phyloP scores from a whole-genome alignment of 2,329 filamentous ascomycete species.

The Neofusicoccum laricinum region DNA sequence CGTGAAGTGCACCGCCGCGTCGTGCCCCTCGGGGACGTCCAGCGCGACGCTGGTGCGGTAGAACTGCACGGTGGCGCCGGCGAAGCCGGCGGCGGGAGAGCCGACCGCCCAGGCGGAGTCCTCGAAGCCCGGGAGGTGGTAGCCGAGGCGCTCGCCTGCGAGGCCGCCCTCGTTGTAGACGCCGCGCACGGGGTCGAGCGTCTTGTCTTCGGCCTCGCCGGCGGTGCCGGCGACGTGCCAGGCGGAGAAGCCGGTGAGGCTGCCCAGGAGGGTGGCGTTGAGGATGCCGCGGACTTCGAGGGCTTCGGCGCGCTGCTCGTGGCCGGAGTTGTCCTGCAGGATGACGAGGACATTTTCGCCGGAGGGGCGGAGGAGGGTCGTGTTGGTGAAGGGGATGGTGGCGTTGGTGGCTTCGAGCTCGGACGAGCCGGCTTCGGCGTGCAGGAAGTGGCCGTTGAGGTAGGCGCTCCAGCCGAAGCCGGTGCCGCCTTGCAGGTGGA shows the following conservation, averaged over 20 bases:
- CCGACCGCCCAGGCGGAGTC: conserved; percentile 43
- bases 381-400: conserved; percentile 31
- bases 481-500: conserved; percentile 54
- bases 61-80: conserved; percentile 52
- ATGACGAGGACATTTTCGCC: conserved; percentile 50
- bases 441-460: conserved; percentile 56
- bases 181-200: conserved; percentile 55
- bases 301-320: conserved; percentile 52
- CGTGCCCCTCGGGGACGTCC: conserved; percentile 49
- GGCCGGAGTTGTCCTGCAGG: conserved; percentile 59
- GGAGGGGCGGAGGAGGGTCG: neutral
- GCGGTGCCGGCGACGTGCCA: conserved; percentile 52
- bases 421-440: conserved; percentile 53
- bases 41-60: conserved; percentile 55
- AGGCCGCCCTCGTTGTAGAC: conserved; percentile 58
- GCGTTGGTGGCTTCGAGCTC: conserved; percentile 27
- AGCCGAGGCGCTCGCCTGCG: conserved; percentile 56
- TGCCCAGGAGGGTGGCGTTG: conserved; percentile 51
- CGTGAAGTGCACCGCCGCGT: conserved; percentile 56
- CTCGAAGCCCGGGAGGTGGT: conserved; percentile 57
- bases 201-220: conserved; percentile 54
- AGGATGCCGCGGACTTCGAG: conserved; percentile 52
- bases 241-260: conserved; percentile 21
- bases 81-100: conserved; percentile 41
- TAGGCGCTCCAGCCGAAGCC: conserved; percentile 59